Percentiles rank a stretch among this genome's conserved stretches.
Evolutionary conservation across 2,329 filamentous ascomycete genomes (phyloP).

Genomic region (Cladosporium phlei): DNA sequence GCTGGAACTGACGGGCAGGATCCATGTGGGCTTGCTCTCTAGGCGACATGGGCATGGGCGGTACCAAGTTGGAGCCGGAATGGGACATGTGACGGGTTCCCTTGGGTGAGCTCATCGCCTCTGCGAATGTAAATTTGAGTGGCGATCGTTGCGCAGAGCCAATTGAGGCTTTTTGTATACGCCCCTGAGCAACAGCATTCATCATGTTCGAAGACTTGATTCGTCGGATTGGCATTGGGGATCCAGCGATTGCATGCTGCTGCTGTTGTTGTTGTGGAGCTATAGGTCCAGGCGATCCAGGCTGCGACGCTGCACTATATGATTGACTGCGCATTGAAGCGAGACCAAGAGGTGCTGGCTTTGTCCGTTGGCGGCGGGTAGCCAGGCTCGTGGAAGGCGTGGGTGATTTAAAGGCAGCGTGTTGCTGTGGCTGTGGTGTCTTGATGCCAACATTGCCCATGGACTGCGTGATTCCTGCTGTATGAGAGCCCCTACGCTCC

Average conservation of each 20-base stretch:
- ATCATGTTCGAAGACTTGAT: conserved; percentile 45
- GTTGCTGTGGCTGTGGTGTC: conserved; percentile 27
- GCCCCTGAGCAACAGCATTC: conserved; percentile 38
- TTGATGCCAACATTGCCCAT: conserved; percentile 34
- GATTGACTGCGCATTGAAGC: conserved; percentile 40
- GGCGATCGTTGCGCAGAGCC: conserved; percentile 47
- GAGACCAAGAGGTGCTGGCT: conserved; percentile 41
- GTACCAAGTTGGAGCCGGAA: conserved; percentile 38
- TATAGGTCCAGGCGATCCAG: conserved; percentile 33
- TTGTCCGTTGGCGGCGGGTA: conserved; percentile 34
- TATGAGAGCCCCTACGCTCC: conserved; percentile 28
- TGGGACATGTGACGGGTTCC: conserved; percentile 34
- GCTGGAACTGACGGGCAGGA: conserved; percentile 29
- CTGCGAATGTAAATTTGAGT: conserved; percentile 41
- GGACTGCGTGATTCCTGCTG: conserved; percentile 31
- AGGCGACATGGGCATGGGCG: conserved; percentile 46
- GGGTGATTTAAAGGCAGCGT: conserved; percentile 31
- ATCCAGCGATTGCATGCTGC: conserved; percentile 43
- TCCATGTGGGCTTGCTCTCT: conserved; percentile 32
- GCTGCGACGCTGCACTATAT: conserved; percentile 34
- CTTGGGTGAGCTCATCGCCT: conserved; percentile 45
- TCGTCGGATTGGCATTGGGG: conserved; percentile 54
- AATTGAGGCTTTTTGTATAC: conserved; percentile 43
- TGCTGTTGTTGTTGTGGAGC: conserved; percentile 47
- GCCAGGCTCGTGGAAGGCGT: conserved; percentile 37